Base-by-base conservation (phyloP, 192 early-diverging fungal genomes). In the Spizellomyces sp. region DNA sequence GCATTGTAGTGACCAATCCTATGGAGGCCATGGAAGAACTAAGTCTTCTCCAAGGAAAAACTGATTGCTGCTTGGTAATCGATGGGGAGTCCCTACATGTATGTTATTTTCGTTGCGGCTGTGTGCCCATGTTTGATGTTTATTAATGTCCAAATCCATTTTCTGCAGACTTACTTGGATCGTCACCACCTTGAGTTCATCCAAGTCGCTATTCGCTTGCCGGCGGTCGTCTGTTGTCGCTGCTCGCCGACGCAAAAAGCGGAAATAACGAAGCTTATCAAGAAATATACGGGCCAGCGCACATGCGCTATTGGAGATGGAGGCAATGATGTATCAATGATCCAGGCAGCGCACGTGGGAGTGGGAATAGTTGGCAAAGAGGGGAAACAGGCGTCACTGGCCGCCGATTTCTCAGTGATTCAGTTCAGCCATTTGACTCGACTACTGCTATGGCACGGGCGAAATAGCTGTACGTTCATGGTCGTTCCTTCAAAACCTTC, bases 211-310 rank as follows among this genome's bases (percentile, higher is more conserved):
- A 80, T 90, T 10, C 71, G 80, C 27, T 82, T 96, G n/a, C 88
- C 94, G 1, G 92, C 91, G 0, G 95, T 96, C 6, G 93, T 96
- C 15, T 94, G 93, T 66, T 98, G 94, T 69, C 90, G 96, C 17
- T 96, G 95, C 78, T 95, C 95, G 57, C 96, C 96, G 4, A 96
- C 96, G 6, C 96, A 98, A 79, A 98, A 98, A 81, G 94, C 96
- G 8, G 94, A 93, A 14, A 89, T 98, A 50, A 93, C 94, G 41
- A 72, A 80, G 8, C 67, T 96, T 67, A 92, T 98, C 67, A 92
- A 92, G 67, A 71, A 81, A 7, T 80, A 87, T 45, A 90, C 91
- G 64, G 66, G 67, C 9, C 63, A 50, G 48, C 84, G 93, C 0
- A 91, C 93, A 42, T 87, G 91, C 64, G 93, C 92, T 48, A 94